Evolutionary conservation across 2,329 filamentous ascomycete genomes (phyloP).

Genomic region (Colletotrichum abscissum): DNA sequence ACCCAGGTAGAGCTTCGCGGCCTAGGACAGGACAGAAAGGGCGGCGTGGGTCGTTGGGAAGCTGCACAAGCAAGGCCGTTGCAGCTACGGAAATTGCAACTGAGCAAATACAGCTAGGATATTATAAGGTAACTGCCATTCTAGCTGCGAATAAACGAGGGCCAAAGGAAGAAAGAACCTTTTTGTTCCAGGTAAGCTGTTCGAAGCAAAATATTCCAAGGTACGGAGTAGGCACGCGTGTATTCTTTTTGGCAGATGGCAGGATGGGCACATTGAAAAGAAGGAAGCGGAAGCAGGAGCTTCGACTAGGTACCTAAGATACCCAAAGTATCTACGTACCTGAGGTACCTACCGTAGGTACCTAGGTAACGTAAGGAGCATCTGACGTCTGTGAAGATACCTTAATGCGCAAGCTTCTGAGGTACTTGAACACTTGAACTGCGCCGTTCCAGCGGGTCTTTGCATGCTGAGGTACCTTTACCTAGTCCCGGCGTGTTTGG

Average conservation of each 20-base stretch:
- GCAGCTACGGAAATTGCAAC: slow-evolving; percentile 23
- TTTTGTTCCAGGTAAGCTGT: not conserved
- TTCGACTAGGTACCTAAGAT: not conserved
- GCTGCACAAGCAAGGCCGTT: slow-evolving; percentile 19
- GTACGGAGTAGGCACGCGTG: not conserved
- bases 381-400: not conserved
- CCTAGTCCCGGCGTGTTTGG: not conserved
- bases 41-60: slow-evolving; percentile 11
- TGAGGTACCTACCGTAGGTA: no score
- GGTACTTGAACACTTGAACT: not conserved
- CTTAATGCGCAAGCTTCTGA: no score
- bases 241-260: not conserved
- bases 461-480: not conserved
- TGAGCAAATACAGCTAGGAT: slow-evolving; percentile 1
- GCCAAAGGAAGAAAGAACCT: not conserved
- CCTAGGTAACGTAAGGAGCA: not conserved
- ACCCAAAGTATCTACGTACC: not conserved
- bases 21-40: slow-evolving; percentile 11
- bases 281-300: not conserved
- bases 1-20: slow-evolving; percentile 1
- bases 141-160: not conserved
- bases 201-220: not conserved
- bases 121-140: not conserved
- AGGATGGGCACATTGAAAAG: not conserved
- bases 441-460: not conserved